Evolutionary conservation across 768 basidiomycete genomes (phyloP), one percentile per base, ranked within the genome.

Genomic region (Hericium erinaceus): DNA sequence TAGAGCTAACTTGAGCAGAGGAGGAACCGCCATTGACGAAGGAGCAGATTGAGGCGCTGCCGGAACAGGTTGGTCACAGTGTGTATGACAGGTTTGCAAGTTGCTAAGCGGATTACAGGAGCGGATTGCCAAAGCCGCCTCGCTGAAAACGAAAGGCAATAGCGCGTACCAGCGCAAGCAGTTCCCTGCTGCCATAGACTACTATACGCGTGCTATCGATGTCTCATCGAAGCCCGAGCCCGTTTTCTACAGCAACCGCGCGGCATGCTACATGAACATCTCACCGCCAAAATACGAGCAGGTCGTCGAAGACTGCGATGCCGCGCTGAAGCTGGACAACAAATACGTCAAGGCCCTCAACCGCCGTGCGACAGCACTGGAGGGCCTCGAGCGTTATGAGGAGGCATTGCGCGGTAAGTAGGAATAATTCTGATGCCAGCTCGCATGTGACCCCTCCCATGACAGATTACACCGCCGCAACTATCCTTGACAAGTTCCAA

Each of bases 251-350:
- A 92, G 90, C 72, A 99, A 99, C 72, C 86, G 97, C 54, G 97
- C 95, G 41, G 97, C 97, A 60, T 98, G 95, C 71, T 97, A 95
- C 72, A 82, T 95, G 70, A 94, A 95, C 77, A 84, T 95, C 78
- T 73, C 78, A 12, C 92, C 92, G 2, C 90, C 93, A 55, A 79
- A 92, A 64, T 77, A 85, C 70, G 89, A 93, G 10, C 78, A 80
- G 22, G 94, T 92, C 58, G 80, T 98, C 16, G 75, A 77, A 51
- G 95, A 99, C 73, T 98, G 97, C 68, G 84, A 97, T 66, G 80
- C 81, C 22, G 95, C 97, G 0, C 80, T 99, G 38, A 81, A 80
- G 50, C 80, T 95, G 48, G 94, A 99, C 69, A 72, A 75, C 10
- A 81, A 73, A 61, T 98, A 99, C 69, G 80, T 97, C 69, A 98